phyloP scores from a whole-genome alignment of 441 rosid species.

The Adansonia gregorii region DNA sequence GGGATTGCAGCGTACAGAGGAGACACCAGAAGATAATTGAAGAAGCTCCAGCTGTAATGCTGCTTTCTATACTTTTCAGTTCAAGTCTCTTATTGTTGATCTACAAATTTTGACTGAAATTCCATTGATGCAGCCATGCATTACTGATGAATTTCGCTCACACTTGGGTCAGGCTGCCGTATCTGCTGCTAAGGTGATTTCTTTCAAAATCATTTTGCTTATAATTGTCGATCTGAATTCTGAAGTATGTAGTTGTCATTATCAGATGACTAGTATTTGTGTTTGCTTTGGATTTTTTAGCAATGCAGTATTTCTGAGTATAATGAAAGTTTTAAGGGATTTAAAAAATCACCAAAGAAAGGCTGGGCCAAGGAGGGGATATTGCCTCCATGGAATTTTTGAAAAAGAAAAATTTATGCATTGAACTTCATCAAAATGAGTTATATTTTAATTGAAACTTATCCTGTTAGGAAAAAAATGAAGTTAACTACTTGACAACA shows the following conservation, averaged over 20 bases:
- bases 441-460: neutral
- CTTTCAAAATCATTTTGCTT: slow-evolving; percentile 22
- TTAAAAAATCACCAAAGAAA: neutral
- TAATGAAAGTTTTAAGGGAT: neutral
- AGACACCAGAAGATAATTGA: slow-evolving; percentile 98
- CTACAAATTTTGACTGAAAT: slow-evolving; percentile 35
- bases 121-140: slow-evolving; percentile 75
- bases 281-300: neutral
- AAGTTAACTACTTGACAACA: neutral
- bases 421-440: neutral
- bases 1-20: slow-evolving; percentile 98
- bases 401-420: neutral
- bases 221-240: neutral
- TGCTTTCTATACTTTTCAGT: slow-evolving; percentile 32
- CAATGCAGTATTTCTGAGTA: neutral
- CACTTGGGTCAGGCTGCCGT: slow-evolving; percentile 91
- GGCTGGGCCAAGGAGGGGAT: neutral
- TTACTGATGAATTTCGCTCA: slow-evolving; percentile 63
- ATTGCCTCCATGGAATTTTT: neutral
- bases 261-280: neutral
- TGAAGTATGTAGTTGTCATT: slow-evolving; percentile 13
- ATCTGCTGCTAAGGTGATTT: slow-evolving; percentile 84
- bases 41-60: slow-evolving; percentile 98
- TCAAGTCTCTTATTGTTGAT: slow-evolving; percentile 32
- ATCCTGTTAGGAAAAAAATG: neutral